These are phyloP conservation scores for Leccinum pachyderme DNA, from an alignment of 1,284 basidiomycete genomes.

Conservation along the genomic window DNA sequence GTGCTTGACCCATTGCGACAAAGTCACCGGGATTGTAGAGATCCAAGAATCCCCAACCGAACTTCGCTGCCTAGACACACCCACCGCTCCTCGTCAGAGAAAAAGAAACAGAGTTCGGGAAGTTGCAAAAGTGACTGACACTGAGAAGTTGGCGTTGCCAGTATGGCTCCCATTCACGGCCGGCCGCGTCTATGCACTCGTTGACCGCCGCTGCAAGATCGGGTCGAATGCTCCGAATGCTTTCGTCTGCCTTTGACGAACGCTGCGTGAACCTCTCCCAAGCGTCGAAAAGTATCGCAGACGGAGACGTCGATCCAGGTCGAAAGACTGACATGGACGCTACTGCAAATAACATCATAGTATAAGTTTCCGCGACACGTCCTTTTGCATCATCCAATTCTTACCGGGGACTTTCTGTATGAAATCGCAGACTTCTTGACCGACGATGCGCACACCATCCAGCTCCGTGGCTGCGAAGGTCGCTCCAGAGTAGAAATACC, in stretches of 20 bases:
- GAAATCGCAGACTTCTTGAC: conserved; percentile 81
- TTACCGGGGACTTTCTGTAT: conserved; percentile 90
- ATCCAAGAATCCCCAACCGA: conserved; percentile 92
- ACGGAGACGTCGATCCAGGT: conserved; percentile 89
- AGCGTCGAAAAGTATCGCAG: conserved; percentile 91
- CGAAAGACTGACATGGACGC: conserved; percentile 82
- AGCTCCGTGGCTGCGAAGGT: conserved; percentile 81
- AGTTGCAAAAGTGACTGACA: conserved; percentile 39
- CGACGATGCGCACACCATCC: conserved; percentile 84
- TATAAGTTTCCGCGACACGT: conserved; percentile 7
- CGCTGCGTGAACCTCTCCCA: conserved; percentile 84
- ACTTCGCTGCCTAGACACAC: conserved; percentile 79
- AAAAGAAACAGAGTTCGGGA: neutral
- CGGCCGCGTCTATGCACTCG: conserved; percentile 91
- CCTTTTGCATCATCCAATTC: conserved; percentile 15
- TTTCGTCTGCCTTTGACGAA: conserved; percentile 91
- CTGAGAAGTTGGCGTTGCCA: conserved; percentile 89
- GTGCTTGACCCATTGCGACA: conserved; percentile 84
- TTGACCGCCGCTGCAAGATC: conserved; percentile 89
- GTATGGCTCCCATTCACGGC: conserved; percentile 84
- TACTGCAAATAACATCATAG: conserved; percentile 38
- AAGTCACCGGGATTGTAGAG: conserved; percentile 90
- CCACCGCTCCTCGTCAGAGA: conserved; percentile 4
- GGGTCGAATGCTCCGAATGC: conserved; percentile 82
- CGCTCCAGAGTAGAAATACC: conserved; percentile 78